Evolutionary conservation across 2,329 filamentous ascomycete species (phyloP).

Genomic region (Aspergillus chevalieri): DNA sequence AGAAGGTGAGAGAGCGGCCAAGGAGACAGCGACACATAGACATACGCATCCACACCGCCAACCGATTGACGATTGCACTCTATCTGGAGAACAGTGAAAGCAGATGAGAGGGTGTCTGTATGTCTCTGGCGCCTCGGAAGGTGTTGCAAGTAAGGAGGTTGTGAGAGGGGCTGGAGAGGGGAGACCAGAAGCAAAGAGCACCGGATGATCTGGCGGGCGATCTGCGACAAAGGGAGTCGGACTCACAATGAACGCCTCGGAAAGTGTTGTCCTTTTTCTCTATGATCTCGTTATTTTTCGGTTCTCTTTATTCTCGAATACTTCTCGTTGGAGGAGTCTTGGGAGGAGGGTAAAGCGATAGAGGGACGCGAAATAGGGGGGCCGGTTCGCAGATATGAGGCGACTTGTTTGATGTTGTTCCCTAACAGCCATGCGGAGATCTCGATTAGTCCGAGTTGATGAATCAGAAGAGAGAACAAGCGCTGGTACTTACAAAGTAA

Average conservation of each 20-base stretch:
- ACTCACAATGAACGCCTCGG: constrained; percentile 35
- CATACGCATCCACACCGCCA: not conserved
- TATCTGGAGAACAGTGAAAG: not conserved
- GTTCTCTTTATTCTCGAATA: not conserved
- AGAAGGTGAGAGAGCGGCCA: not conserved
- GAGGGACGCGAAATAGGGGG: constrained; percentile 1
- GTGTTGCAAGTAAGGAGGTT: constrained; percentile 31
- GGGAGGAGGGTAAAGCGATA: constrained; percentile 6
- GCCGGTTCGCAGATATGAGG: no score
- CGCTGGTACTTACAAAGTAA: no score
- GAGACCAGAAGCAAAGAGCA: constrained; percentile 8
- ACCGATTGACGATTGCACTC: not conserved
- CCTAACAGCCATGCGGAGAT: constrained; percentile 23
- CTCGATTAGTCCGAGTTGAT: constrained; percentile 11
- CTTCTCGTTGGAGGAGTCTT: not conserved
- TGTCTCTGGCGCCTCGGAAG: constrained; percentile 16
- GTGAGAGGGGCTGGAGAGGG: constrained; percentile 32
- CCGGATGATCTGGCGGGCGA: constrained; percentile 18
- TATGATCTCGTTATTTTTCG: not conserved
- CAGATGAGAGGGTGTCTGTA: constrained; percentile 3
- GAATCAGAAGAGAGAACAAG: constrained; percentile 13
- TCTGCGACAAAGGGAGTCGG: constrained; percentile 21
- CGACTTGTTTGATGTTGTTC: no score
- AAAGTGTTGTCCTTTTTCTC: constrained; percentile 4
- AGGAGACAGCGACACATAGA: not conserved